Percentiles rank a stretch among this genome's conserved stretches.
phyloP scores from a whole-genome alignment of 2,329 filamentous ascomycete species.

The Arthrinium puccinioides region DNA sequence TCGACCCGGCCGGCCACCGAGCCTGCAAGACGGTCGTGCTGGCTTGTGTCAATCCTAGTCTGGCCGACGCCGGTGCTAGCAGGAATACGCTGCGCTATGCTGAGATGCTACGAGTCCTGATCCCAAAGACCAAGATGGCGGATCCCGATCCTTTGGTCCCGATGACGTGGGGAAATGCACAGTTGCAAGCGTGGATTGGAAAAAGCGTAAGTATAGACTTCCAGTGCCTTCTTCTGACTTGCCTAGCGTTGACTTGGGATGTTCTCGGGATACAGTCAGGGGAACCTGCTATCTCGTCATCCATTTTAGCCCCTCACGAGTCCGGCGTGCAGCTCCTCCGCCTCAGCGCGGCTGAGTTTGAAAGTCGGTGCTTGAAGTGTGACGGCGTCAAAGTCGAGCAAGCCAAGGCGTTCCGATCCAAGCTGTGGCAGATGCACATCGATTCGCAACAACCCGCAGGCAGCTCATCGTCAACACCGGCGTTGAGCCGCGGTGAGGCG shows the following conservation, averaged over 20 bases:
- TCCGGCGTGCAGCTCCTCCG: conserved; percentile 33
- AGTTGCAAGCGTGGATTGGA: conserved; percentile 31
- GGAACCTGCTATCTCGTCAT: too few species aligned
- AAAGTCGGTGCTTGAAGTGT: conserved; percentile 31
- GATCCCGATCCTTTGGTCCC: conserved; percentile 21
- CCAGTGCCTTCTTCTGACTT: background rate
- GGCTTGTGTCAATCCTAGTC: conserved; percentile 39
- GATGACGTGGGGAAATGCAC: conserved; percentile 30
- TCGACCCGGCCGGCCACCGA: conserved; percentile 32
- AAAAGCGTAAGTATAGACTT: conserved; percentile 33
- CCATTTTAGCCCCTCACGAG: conserved; percentile 34
- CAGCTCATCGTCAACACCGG: background rate
- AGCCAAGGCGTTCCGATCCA: conserved; percentile 31
- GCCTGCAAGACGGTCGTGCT: conserved; percentile 36
- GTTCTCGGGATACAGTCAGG: too few species aligned
- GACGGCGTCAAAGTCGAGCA: conserved; percentile 27
- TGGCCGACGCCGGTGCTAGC: conserved; percentile 33
- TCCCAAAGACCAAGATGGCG: conserved; percentile 14
- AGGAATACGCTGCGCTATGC: conserved; percentile 43
- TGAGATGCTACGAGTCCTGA: conserved; percentile 34
- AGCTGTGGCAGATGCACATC: conserved; percentile 34
- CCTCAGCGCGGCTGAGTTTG: conserved; percentile 30
- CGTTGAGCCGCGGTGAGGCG: too few species aligned
- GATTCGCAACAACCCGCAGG: conserved; percentile 23
- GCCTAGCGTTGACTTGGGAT: conserved; percentile 15